These are phyloP conservation scores for Aspergillus sp. DNA, from an alignment of 2,329 filamentous ascomycete species.

Conservation along the genomic window DNA sequence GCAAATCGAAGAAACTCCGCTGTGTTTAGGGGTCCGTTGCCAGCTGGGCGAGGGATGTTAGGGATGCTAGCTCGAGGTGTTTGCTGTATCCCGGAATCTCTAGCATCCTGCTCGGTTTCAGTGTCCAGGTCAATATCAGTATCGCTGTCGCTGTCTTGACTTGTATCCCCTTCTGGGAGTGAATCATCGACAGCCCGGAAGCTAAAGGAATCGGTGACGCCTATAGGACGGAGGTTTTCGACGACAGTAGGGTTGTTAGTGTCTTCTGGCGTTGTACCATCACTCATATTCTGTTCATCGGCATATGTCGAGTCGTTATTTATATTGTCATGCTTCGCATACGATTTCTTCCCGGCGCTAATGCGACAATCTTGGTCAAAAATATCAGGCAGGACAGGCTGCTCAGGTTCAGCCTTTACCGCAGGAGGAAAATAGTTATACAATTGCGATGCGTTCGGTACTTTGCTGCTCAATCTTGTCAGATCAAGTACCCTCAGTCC, in stretches of 20 bases:
- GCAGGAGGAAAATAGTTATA: slow-evolving; percentile 21
- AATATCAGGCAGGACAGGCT: slow-evolving; percentile 20
- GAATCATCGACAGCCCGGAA: slow-evolving; percentile 15
- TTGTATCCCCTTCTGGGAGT: slow-evolving; percentile 10
- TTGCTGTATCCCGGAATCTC: slow-evolving; percentile 3
- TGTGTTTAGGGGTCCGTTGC: slow-evolving; percentile 10
- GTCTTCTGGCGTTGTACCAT: background rate
- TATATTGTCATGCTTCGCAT: background rate
- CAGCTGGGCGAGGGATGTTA: slow-evolving; percentile 1
- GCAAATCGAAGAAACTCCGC: slow-evolving; percentile 18
- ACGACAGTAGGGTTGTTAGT: background rate
- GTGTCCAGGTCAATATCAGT: slow-evolving; percentile 8
- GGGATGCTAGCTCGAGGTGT: background rate
- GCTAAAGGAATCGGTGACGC: slow-evolving; percentile 12
- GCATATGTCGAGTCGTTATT: background rate
- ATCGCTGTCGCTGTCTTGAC: slow-evolving; percentile 3
- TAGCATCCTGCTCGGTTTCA: slow-evolving; percentile 5
- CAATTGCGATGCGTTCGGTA: slow-evolving; percentile 23
- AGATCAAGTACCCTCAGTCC: slow-evolving; percentile 23
- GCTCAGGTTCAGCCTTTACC: slow-evolving; percentile 13
- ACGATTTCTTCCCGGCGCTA: background rate
- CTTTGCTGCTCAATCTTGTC: slow-evolving; percentile 17
- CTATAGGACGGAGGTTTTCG: slow-evolving; percentile 4
- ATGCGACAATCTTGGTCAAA: slow-evolving; percentile 21
- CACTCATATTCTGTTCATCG: background rate